Evolutionary conservation across 257 asterid genomes (phyloP).

Genomic region (Pogostemon cablin): DNA sequence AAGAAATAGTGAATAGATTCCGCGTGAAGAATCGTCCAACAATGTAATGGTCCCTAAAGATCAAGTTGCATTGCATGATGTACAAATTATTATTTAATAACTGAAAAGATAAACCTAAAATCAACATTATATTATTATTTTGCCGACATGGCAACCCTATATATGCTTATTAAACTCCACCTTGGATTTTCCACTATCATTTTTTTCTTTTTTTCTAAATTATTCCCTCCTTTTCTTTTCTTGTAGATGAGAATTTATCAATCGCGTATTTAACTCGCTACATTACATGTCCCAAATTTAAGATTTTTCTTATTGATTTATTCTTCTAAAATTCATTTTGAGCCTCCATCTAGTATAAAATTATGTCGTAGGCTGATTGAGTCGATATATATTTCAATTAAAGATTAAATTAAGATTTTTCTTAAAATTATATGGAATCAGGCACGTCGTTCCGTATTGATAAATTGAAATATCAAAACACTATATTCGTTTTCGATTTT

Average conservation of each 20-base stretch:
- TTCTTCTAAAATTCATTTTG: too few species aligned
- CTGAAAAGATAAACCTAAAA: background rate
- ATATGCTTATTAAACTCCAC: background rate
- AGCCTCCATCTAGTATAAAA: too few species aligned
- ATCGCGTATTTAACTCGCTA: too few species aligned
- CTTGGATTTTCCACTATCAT: background rate
- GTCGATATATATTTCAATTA: too few species aligned
- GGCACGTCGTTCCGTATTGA: too few species aligned
- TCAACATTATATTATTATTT: conserved; percentile 34
- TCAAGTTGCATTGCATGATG: background rate
- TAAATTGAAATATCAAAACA: too few species aligned
- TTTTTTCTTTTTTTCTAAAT: background rate
- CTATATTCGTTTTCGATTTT: too few species aligned
- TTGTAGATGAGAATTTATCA: conserved; percentile 36
- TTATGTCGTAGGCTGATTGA: too few species aligned
- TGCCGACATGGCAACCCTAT: background rate
- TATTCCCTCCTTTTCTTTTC: conserved; percentile 29
- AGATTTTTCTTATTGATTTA: too few species aligned
- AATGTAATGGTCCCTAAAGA: conserved; percentile 17
- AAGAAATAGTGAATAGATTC: background rate
- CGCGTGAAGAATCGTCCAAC: background rate
- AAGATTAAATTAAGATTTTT: too few species aligned
- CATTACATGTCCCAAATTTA: too few species aligned
- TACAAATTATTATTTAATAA: background rate
- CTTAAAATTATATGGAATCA: too few species aligned